Evolutionary conservation across 2,329 filamentous ascomycete genomes (phyloP), one percentile per base, ranked within the genome.

Genomic region (Botrytis porri): DNA sequence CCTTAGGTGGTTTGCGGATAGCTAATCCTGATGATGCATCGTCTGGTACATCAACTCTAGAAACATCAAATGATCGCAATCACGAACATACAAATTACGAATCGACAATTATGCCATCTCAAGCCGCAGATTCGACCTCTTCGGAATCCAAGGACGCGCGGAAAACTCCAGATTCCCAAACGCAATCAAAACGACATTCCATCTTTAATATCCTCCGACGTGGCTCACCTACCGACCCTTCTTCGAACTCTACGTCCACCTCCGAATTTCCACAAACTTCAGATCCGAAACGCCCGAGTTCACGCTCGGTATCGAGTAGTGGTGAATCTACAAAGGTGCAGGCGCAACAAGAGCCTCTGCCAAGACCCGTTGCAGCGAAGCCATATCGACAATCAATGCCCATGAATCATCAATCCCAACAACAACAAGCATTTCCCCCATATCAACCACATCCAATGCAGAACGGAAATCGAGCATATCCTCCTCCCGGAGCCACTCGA

Each of bases 1-100:
- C 94, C 80, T 88, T 98, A 80, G 96, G 96, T 80, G 95, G 95
- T 80, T 86, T 99, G 83, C 93, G 95, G 82, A 98, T 99, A 83
- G 95, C 96, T 79, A 99, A 98, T 83, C 95, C 95, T 72, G 95
- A 96, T 84, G 76, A 77, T 77, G 75, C 77, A 64, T 79, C 79
- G 32, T 76, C 73, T 6, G 75, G 77, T 65, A 76, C 75, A 37
- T 73, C 76, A n/a, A 74, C 79, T 65, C 75, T 76, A 74, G 76
- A 77, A 74, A 73, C 79, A 75, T 61, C 75, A 74, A 69, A 76
- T 75, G 73, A 80, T 69, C 75, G 78, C 16, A 75, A 74, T 67
- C 48, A 75, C 71, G 76, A 67, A 67, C 65, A 57, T 22, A 41
- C 48, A 22, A 57, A 57, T 41, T 3, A 77, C 45, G 64, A 57